Conservation (phyloP, 345 rosid genomes). For the Streptanthus diversifolius region DNA sequence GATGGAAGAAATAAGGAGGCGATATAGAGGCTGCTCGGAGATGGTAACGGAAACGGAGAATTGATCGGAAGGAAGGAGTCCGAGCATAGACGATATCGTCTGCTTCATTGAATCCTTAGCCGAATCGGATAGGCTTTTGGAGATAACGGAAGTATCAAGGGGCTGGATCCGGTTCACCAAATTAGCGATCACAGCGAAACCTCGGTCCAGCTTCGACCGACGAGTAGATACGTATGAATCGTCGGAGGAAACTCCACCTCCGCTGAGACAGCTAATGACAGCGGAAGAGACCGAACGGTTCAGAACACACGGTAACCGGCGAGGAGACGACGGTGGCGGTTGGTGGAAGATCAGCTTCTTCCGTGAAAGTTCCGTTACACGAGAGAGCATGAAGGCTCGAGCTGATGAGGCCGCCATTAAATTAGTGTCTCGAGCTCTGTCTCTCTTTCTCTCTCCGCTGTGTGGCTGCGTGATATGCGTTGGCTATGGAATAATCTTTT, state of each 20-base stretch:
- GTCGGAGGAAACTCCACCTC: slow-evolving; percentile 68
- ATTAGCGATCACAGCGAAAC: slow-evolving; percentile 73
- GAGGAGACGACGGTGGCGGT: slow-evolving; percentile 26
- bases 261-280: slow-evolving; percentile 52
- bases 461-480: slow-evolving; percentile 35
- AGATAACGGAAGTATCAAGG: slow-evolving; percentile 68
- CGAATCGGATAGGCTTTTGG: slow-evolving; percentile 78
- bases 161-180: slow-evolving; percentile 74
- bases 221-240: slow-evolving; percentile 77
- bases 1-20: slow-evolving; percentile 71
- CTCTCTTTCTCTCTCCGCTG: slow-evolving; percentile 14
- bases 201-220: slow-evolving; percentile 61
- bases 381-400: slow-evolving; percentile 50
- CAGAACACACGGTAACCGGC: background rate
- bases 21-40: slow-evolving; percentile 58
- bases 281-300: slow-evolving; percentile 28
- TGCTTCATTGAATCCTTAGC: slow-evolving; percentile 91
- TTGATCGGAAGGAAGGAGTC: slow-evolving; percentile 82
- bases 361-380: slow-evolving; percentile 36
- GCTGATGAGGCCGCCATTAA: slow-evolving; percentile 67
- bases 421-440: slow-evolving; percentile 21
- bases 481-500: slow-evolving; percentile 20
- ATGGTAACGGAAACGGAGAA: slow-evolving; percentile 59
- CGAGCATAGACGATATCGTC: slow-evolving; percentile 88
- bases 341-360: slow-evolving; percentile 31